These are phyloP conservation scores for Arabis hirsuta DNA, from an alignment of 345 rosid genomes.

Conservation along the genomic window DNA sequence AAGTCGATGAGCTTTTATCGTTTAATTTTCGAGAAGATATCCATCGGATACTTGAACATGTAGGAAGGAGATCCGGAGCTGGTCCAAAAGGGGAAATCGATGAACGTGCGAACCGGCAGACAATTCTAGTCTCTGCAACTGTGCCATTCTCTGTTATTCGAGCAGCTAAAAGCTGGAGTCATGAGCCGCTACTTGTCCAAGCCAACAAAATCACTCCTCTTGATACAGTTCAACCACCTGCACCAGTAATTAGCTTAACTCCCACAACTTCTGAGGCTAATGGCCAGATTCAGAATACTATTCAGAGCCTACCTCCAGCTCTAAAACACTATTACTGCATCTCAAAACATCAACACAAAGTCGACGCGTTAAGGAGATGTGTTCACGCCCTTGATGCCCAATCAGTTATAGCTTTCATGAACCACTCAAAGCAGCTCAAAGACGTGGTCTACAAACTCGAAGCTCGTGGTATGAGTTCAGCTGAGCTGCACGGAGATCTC, in stretches of 20 bases:
- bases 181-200: constrained; percentile 81
- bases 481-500: constrained; percentile 94
- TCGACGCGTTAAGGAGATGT: constrained; percentile 80
- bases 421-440: constrained; percentile 82
- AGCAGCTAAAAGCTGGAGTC: constrained; percentile 92
- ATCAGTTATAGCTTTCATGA: constrained; percentile 92
- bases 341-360: constrained; percentile 84
- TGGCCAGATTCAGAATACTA: constrained; percentile 56
- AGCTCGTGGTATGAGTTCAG: constrained; percentile 80
- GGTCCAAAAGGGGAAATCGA: constrained; percentile 46
- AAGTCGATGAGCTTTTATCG: constrained; percentile 89
- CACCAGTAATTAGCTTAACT: constrained; percentile 52
- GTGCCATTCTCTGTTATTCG: constrained; percentile 89
- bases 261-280: constrained; percentile 47
- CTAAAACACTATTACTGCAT: constrained; percentile 78
- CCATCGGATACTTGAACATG: constrained; percentile 88
- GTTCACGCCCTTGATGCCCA: constrained; percentile 85
- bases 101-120: constrained; percentile 60
- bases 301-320: constrained; percentile 85
- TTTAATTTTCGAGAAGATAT: constrained; percentile 89
- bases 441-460: constrained; percentile 91
- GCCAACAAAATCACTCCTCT: constrained; percentile 67
- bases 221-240: constrained; percentile 55
- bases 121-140: constrained; percentile 88
- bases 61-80: constrained; percentile 72